Base-by-base conservation (phyloP, 2,329 filamentous ascomycete genomes). In the Microcyclospora tardicrescens region DNA sequence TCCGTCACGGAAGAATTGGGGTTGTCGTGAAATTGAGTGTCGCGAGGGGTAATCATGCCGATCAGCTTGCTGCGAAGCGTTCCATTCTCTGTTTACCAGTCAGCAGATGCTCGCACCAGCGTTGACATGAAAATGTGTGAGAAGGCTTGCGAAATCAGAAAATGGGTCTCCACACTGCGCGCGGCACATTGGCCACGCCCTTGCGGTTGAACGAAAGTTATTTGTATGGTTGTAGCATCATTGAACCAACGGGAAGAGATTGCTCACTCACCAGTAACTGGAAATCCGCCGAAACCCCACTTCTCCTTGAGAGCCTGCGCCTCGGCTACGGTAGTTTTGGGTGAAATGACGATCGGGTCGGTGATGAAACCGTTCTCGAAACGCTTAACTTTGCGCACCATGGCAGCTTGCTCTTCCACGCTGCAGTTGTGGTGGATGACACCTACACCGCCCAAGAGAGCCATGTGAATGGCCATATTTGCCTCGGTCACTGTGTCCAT, bases 151-250 rank as follows among this genome's bases (percentile, higher is more conserved):
- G 27, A 41, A 39, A 44, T 57, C 55, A 58, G 55, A 56, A 35
- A 37, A 46, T 43, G 35, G 13, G 37, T 56, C 47, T 61, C 58
- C 56, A 57, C 57, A 56, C 44, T 37, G 46, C 54, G 42, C 49
- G 38, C 43, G 47, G 51, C 49, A 55, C 48, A 50, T 50, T 57
- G 51, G 52, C 54, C 51, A 50, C 51, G 68, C 83, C 81, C 76
- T 80, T 93, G 74, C 84, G 85, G 91, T 89, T 89, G 91, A 98
- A 98, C 91, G 91, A 98, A 98, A 98, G 91, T 96, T 96, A 95
- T 82, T 76, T 70, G 63, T 63, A 74, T 72, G 69, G 66, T 72
- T 70, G 30, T 64, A 61, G 76, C 91, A 94, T 94, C 84, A 86
- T 70, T 65, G 53, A 66, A 67, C 60, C 40, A 37, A 33, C 16